phyloP scores from a whole-genome alignment of 805 yeast genomes.

The Myxozyma neotropica region DNA sequence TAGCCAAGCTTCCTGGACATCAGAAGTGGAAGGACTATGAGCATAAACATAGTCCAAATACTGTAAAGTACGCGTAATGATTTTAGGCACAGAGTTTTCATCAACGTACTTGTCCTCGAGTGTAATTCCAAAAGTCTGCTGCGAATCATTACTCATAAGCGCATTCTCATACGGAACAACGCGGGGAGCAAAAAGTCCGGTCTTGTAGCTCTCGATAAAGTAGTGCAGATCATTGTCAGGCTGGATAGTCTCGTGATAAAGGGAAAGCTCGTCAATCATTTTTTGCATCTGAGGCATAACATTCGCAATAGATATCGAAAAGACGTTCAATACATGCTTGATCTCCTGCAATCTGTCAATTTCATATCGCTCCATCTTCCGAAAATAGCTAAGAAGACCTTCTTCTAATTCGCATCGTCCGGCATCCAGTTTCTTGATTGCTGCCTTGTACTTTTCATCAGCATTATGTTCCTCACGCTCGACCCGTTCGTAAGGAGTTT shows the following conservation, averaged over 20 bases:
- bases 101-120: constrained; percentile 65
- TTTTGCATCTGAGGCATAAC: constrained; percentile 60
- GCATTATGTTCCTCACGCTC: constrained; percentile 59
- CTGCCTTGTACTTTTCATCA: constrained; percentile 58
- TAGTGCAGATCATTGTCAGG: constrained; percentile 70
- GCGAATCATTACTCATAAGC: constrained; percentile 59
- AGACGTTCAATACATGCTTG: constrained; percentile 74
- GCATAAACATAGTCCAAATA: constrained; percentile 75
- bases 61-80: constrained; percentile 63
- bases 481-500: constrained; percentile 54
- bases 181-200: constrained; percentile 75
- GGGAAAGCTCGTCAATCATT: constrained; percentile 60
- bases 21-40: constrained; percentile 62
- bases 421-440: constrained; percentile 62
- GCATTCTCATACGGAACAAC: constrained; percentile 78
- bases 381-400: constrained; percentile 63
- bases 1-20: constrained; percentile 69
- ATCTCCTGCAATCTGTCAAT: constrained; percentile 73
- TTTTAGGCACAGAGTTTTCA: constrained; percentile 71
- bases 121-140: constrained; percentile 81
- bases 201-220: constrained; percentile 65
- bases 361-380: constrained; percentile 83
- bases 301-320: constrained; percentile 65
- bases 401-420: constrained; percentile 76
- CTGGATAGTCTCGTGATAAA: constrained; percentile 69